phyloP scores from a whole-genome alignment of 176 grass and related monocot genomes.

The Oryza coarctata region DNA sequence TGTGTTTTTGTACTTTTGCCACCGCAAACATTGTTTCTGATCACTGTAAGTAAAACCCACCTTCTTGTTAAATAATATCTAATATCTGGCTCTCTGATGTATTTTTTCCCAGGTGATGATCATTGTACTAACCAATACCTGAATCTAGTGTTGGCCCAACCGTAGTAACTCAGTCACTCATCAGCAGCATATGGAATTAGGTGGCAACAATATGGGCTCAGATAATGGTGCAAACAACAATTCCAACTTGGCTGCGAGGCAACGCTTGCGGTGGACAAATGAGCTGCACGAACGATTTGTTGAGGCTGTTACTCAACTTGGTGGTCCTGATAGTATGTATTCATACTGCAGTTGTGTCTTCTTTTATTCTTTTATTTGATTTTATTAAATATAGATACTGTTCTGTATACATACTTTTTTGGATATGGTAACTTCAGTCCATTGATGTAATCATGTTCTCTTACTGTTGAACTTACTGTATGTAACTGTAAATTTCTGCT shows the following conservation, averaged over 20 bases:
- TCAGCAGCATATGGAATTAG: constrained; percentile 56
- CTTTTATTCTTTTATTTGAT: constrained; percentile 5
- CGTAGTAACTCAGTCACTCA: constrained; percentile 26
- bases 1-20: background rate
- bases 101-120: constrained; percentile 51
- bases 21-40: background rate
- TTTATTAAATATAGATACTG: background rate
- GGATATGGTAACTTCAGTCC: background rate
- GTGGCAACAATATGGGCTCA: constrained; percentile 45
- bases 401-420: background rate
- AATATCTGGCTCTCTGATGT: constrained; percentile 10
- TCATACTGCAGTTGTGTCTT: background rate
- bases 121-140: constrained; percentile 48
- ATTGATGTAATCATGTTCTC: background rate
- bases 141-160: constrained; percentile 42
- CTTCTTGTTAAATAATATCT: background rate
- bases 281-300: constrained; percentile 96
- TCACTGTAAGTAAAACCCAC: background rate
- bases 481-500: background rate
- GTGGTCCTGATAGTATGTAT: constrained; percentile 91
- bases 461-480: background rate
- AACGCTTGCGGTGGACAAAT: constrained; percentile 93
- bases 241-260: constrained; percentile 56
- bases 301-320: constrained; percentile 89
- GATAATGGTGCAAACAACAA: constrained; percentile 52